Evolutionary conservation across 1,139 yeast genomes (phyloP).

Genomic region (Spathaspora jeffriesii): DNA sequence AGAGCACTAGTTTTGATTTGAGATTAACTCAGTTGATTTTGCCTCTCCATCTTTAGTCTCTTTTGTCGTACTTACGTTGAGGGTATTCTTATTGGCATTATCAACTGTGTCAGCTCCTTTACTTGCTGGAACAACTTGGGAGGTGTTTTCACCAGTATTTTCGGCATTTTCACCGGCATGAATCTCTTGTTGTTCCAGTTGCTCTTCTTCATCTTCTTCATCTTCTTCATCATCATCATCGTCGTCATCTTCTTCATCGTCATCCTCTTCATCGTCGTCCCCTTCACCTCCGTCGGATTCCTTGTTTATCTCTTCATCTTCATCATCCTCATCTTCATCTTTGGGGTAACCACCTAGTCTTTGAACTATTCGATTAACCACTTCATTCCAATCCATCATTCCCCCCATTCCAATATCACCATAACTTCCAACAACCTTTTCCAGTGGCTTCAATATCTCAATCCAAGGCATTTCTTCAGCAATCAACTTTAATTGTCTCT

Average conservation of each 20-base stretch:
- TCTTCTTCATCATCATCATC: conserved; percentile 5
- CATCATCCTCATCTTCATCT: conserved; percentile 79
- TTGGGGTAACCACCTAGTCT: conserved; percentile 91
- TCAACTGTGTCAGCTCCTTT: not conserved
- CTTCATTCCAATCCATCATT: conserved; percentile 89
- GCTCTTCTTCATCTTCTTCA: not conserved
- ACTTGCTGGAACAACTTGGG: not conserved
- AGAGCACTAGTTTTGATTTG: not conserved
- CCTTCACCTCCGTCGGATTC: conserved; percentile 35
- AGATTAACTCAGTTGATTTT: not conserved
- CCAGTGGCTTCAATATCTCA: conserved; percentile 86
- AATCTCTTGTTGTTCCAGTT: not conserved
- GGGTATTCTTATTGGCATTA: not conserved
- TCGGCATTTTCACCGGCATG: not conserved
- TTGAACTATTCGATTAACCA: conserved; percentile 80
- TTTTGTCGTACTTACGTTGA: not conserved
- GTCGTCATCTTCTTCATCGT: conserved; percentile 2
- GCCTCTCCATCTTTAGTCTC: not conserved
- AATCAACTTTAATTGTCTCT: conserved; percentile 72
- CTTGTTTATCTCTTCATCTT: conserved; percentile 39
- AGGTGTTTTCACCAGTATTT: not conserved
- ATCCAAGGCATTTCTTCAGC: conserved; percentile 92
- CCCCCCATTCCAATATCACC: conserved; percentile 98
- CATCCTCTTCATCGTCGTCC: conserved; percentile 21
- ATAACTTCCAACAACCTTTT: conserved; percentile 87